Base-by-base conservation (phyloP, 169 alveolate genomes). In the Fabrea salina region DNA sequence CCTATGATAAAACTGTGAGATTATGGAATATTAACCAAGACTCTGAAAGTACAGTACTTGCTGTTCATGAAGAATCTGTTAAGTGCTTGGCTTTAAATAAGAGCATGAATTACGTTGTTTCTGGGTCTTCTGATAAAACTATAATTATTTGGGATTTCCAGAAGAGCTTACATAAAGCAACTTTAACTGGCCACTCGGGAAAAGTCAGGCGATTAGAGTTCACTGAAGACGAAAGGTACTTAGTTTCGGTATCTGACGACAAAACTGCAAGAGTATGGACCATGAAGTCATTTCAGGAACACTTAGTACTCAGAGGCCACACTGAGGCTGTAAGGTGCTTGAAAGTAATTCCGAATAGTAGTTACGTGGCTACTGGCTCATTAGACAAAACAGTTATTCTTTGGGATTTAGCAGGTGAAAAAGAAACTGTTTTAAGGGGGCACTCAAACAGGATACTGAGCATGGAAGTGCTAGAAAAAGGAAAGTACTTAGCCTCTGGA, bases 111-210 rank as follows among this genome's bases (percentile, higher is more conserved):
- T n/a, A 50, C 25, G 44, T 57, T 57, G 70, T 91, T 19, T 87
- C 94, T 35, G 91, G 92, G n/a, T 71, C 91, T 47, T 89, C 93
- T 7, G 97, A 93, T 79, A 83, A 83, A 53, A 61, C 89, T 0
- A 82, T 93, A 27, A 89, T 86, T 75, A 53, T 91, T 25, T 93
- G 97, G 97, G 88, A 91, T 82, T 77, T 93, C 4, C 27, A 58
- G n/a, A 58, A 58, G 33, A n/a, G 71, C 43, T 22, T 4, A 30
- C 27, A 27, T 22, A 58, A 58, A 58, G 16, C 43, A 22, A 35
- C 35, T 6, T 35, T 58, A 4, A 35, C 22, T 30, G 71, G 71
- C n/a, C 71, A 58, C 33, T 13, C 8, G 16, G 16, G 16, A 8
- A 11, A 16, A 16, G 53, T 44, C 16, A 44, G 8, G 19, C 8